Evolutionary conservation across 305 asterid genomes (phyloP), one percentile per base, ranked within the genome.

Genomic region (Solanum hybrid): DNA sequence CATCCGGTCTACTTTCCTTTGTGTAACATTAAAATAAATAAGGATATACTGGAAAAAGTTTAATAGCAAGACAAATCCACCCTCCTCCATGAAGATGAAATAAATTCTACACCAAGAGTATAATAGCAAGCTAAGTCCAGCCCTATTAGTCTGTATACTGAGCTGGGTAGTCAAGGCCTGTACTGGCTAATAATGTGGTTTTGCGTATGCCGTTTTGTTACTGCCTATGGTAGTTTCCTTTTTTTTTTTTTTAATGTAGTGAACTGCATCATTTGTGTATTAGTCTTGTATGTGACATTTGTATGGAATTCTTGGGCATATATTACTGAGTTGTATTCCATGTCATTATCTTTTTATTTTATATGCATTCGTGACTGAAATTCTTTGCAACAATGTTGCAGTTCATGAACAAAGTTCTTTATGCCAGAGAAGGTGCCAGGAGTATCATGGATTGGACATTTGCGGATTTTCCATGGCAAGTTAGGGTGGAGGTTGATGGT

Each of bases 341-440:
- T 51, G 75, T 57, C 13, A 3, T 18, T 22, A 7, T 22, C 22
- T 31, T 51, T 31, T 61, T 85, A 31, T 85, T 57, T 22, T 29
- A 29, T 57, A 20, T 85, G 88, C 75, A 85, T 85, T 57, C 18
- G 12, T 85, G 76, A 51, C 93, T 94, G 89, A 91, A 89, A 74
- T 79, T 90, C 37, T 46, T 84, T 24, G 42, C 69, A 57, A 46
- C 76, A 33, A 84, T 90, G 90, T 89, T 96, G 95, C 99, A 96
- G 99, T 97, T 97, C 93, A 96, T 97, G 99, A 97, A 97, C 91
- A 96, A 97, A 95, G 99, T 97, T 90, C 96, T 96, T 75, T 97
- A 97, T 91, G 99, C 99, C 86, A 96, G 98, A 94, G 99, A 97
- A 94, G 99, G 99, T 83, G 99, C 99, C 75, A 95, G 91, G 94